Conservation (phyloP, 1,284 basidiomycete genomes). For the Tilletia horrida region DNA sequence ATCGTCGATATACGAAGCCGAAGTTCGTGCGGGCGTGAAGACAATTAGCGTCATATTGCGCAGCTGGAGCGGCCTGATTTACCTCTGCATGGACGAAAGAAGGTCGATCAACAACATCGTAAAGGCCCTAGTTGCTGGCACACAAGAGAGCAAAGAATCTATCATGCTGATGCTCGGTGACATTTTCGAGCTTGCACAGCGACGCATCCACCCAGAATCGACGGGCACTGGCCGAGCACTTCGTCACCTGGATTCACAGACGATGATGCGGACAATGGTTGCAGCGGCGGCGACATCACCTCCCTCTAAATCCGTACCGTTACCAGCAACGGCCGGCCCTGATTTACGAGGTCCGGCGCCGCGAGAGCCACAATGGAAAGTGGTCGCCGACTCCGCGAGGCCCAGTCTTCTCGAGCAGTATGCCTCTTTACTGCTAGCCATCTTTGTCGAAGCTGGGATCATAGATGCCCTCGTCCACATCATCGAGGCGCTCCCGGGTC, state of each 20-base stretch:
- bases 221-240: background rate
- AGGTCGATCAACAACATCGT: conserved; percentile 79
- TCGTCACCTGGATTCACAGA: conserved; percentile 1
- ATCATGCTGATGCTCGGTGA: conserved; percentile 90
- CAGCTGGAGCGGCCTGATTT: conserved; percentile 92
- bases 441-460: conserved; percentile 82
- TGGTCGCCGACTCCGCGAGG: background rate
- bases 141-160: conserved; percentile 65
- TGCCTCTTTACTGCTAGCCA: conserved; percentile 77
- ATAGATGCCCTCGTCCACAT: conserved; percentile 46
- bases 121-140: conserved; percentile 64
- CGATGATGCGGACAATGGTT: background rate
- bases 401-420: conserved; percentile 91
- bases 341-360: background rate
- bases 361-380: conserved; percentile 30
- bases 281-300: background rate
- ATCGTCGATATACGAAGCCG: conserved; percentile 57
- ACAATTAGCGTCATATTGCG: conserved; percentile 79
- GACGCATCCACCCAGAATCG: background rate
- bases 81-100: conserved; percentile 86
- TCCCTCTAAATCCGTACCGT: background rate
- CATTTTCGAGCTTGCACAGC: conserved; percentile 64
- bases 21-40: conserved; percentile 71
- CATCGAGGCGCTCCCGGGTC: conserved; percentile 26
- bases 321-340: background rate